Evolutionary conservation across 345 rosid species (phyloP).

Genomic region (Erysimum cheiranthoides): DNA sequence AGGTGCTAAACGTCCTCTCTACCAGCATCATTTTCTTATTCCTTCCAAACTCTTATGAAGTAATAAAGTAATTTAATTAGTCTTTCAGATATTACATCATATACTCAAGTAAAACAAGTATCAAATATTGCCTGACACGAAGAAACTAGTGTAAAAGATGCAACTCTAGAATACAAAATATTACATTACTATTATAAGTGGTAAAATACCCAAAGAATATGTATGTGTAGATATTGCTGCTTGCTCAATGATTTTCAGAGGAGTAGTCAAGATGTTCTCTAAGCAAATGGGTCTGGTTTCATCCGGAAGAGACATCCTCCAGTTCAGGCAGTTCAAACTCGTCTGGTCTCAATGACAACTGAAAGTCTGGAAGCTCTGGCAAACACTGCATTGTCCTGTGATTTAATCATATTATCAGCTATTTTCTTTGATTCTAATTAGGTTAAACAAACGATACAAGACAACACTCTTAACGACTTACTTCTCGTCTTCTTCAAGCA

Average conservation of each 20-base stretch:
- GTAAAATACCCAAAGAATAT: conserved; percentile 34
- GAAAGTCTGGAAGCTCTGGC: conserved; percentile 91
- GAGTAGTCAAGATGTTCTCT: conserved; percentile 68
- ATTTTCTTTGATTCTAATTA: background rate
- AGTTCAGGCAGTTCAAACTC: conserved; percentile 70
- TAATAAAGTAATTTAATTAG: conserved; percentile 10
- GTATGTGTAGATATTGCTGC: conserved; percentile 7
- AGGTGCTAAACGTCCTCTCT: background rate
- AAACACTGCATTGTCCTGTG: conserved; percentile 73
- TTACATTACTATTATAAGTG: conserved; percentile 34
- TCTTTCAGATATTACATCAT: background rate
- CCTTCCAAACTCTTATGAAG: background rate
- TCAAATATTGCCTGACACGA: conserved; percentile 28
- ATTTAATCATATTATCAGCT: conserved; percentile 18
- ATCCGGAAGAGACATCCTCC: conserved; percentile 59
- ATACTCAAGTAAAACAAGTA: conserved; percentile 23
- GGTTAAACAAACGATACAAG: conserved; percentile 1
- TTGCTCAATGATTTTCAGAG: conserved; percentile 29
- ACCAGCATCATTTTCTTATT: background rate
- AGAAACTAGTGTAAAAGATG: conserved; percentile 32
- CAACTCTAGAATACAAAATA: conserved; percentile 15
- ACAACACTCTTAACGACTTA: conserved; percentile 47
- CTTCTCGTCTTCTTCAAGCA: conserved; percentile 92
- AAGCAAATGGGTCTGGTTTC: conserved; percentile 55
- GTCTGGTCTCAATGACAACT: conserved; percentile 79